Base-by-base conservation (phyloP, 78 protist species). In the Dictyostelium capitatum region DNA sequence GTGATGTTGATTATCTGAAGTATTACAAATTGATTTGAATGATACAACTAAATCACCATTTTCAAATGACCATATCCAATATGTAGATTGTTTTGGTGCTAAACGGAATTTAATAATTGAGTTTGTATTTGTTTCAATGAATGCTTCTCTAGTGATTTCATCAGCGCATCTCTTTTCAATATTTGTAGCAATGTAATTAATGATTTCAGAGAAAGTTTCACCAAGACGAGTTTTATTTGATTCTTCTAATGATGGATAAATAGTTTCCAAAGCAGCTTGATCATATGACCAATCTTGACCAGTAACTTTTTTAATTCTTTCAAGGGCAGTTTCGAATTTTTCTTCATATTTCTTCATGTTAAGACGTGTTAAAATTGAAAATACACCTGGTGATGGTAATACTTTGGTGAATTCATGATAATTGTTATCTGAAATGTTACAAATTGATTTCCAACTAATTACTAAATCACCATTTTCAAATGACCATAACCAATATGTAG, bases 351-450 rank as follows among this genome's bases (percentile, higher is more conserved):
- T 54, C 47, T 75, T 72, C 46, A 74, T 23, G 46, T 85, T 48
- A 11, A 85, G 20, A n/a, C 92, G n/a, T 5, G 92, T 62, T 0
- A 50, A 32, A 30, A 85, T 59, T 54, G 92, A 74, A 53, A 47
- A 75, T 9, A 59, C 83, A 62, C 92, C 92, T 85, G 92, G 92
- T 6, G 74, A 43, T 85, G 82, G 92, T 8, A 87, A 47, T 19
- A 87, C 46, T 46, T 77, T 48, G 7, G 41, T 62, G 25, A 87
- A 62, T 20, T 87, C 84, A 19, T 28, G 65, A 37, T 78, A 64
- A 1, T 54, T 8, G 11, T 54, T 43, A 37, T 87, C 93, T 12
- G 64, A 43, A 12, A 65, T 9, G 23, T 87, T 87, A 23, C 37
- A 6, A 30, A 70, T 56, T 1, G 65, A 20, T 59, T 32, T 47